Base-by-base conservation (phyloP, 495 filamentous ascomycete genomes). In the Xylaria acuta region DNA sequence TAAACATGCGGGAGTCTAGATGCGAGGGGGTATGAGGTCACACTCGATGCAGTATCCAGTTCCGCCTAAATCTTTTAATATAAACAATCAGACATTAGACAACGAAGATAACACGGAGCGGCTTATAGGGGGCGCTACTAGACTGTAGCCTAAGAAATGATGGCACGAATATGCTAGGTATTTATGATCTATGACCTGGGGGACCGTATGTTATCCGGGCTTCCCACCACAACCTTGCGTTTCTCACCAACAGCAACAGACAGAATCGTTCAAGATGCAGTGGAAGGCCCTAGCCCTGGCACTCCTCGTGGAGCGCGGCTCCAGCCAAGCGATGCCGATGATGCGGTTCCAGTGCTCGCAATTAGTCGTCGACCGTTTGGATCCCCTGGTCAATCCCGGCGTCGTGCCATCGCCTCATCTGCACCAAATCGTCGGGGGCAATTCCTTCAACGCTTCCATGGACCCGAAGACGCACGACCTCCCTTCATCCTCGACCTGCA, bases 381-480 rank as follows among this genome's bases (percentile, higher is more conserved):
- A 95, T 76, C 92, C 93, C 5, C 83, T 94, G 64, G 82, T 91
- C 40, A 82, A 78, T 59, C 90, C 90, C 12, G 90, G 90, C 8
- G 70, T 43, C 0, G 82, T 87, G 1, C 78, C 78, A 30, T 80
- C 78, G 63, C 79, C 79, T 30, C 82, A 84, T 68, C 75, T 83
- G 9, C 82, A 84, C 66, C 82, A 84, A 53, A 81, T 84, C 67
- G 81, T 82, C 30, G 81, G 82, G 16, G 82, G 82, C 18, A 80
- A 81, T 60, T 80, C 80, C 0, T 81, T 81, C 70, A 80, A 81
- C 63, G 78, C 77, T 2, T 72, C 77, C 30, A 80, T 80, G 79
- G 70, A 79, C 68, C 77, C 77, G 22, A 47, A 62, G 51, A 56
- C 59, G 7, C 73, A 78, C 64, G 80, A 82, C 53, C 75, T 79